Conservation (phyloP, 2,329 filamentous ascomycete species). For the Stachybotrys elegans region DNA sequence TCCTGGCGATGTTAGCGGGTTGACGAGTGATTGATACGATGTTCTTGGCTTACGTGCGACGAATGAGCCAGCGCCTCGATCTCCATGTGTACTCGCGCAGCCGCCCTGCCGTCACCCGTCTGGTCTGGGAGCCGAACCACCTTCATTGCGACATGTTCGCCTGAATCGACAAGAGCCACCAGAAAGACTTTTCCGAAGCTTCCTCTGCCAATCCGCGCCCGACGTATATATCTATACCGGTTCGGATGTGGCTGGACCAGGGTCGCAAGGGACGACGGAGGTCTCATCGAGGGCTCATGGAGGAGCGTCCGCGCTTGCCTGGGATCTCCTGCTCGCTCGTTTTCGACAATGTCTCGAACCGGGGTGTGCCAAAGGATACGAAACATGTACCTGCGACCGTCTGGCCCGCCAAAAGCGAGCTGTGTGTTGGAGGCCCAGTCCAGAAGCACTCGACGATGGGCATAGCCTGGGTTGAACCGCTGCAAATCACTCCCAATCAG, state of each 20-base stretch:
- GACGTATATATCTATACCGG: neutral
- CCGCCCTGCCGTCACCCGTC: neutral
- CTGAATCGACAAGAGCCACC: constrained; percentile 1
- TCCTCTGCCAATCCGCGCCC: neutral
- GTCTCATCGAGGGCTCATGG: neutral
- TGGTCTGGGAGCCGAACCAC: neutral
- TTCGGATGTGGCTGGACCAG: neutral
- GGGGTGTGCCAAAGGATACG: neutral
- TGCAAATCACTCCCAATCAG: neutral
- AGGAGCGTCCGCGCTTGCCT: neutral
- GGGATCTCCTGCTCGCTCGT: neutral
- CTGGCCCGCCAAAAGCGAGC: neutral
- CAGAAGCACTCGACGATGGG: constrained; percentile 1
- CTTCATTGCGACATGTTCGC: neutral
- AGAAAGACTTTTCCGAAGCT: neutral
- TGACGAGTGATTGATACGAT: neutral
- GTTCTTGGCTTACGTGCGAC: neutral
- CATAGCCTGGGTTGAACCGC: neutral
- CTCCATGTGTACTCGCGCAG: neutral
- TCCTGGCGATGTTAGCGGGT: neutral
- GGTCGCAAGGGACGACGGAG: neutral
- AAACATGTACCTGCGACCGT: neutral
- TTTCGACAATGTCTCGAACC: neutral
- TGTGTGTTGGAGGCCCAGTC: neutral
- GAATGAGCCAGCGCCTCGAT: neutral